Conservation (phyloP, 2,329 filamentous ascomycete genomes). For the Geosmithia putterillii region DNA sequence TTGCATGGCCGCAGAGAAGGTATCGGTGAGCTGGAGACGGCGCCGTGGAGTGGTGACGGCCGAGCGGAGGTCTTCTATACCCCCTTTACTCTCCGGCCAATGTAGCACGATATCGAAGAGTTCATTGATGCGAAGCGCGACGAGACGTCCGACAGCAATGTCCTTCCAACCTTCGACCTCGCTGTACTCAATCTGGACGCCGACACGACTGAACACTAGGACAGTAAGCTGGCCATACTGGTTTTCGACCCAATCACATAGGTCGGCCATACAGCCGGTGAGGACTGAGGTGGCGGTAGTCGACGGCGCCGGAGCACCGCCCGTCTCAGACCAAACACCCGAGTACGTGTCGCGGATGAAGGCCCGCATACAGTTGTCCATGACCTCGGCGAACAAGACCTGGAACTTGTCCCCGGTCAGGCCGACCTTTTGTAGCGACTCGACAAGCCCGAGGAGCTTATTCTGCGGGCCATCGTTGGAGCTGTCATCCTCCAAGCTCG, state of each 20-base stretch:
- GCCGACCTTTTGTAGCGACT: slow-evolving; percentile 50
- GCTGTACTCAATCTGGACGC: slow-evolving; percentile 31
- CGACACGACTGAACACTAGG: slow-evolving; percentile 42
- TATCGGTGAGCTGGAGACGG: slow-evolving; percentile 56
- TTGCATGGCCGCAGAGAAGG: slow-evolving; percentile 54
- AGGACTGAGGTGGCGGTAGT: slow-evolving; percentile 15
- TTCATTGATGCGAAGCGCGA: slow-evolving; percentile 55
- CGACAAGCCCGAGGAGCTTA: slow-evolving; percentile 42
- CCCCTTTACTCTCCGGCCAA: slow-evolving; percentile 62
- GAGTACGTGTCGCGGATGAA: slow-evolving; percentile 51
- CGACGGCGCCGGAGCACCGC: slow-evolving; percentile 1
- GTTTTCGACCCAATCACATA: slow-evolving; percentile 57
- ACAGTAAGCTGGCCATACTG: slow-evolving; percentile 52
- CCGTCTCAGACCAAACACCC: slow-evolving; percentile 40
- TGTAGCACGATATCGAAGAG: slow-evolving; percentile 68
- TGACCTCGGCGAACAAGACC: slow-evolving; percentile 57
- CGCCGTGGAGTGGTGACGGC: slow-evolving; percentile 57
- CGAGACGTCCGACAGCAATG: slow-evolving; percentile 55
- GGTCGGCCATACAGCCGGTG: slow-evolving; percentile 42
- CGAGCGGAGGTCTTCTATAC: slow-evolving; percentile 61
- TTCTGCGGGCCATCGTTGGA: slow-evolving; percentile 27
- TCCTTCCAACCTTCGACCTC: slow-evolving; percentile 60
- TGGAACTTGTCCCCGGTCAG: slow-evolving; percentile 59
- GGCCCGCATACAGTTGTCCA: slow-evolving; percentile 51
- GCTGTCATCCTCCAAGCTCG: slow-evolving; percentile 9